A percentile compares a stretch with the other conserved stretches of the same genome.
phyloP scores from a whole-genome alignment of 2,329 filamentous ascomycete genomes.

The Knufia fluminis region DNA sequence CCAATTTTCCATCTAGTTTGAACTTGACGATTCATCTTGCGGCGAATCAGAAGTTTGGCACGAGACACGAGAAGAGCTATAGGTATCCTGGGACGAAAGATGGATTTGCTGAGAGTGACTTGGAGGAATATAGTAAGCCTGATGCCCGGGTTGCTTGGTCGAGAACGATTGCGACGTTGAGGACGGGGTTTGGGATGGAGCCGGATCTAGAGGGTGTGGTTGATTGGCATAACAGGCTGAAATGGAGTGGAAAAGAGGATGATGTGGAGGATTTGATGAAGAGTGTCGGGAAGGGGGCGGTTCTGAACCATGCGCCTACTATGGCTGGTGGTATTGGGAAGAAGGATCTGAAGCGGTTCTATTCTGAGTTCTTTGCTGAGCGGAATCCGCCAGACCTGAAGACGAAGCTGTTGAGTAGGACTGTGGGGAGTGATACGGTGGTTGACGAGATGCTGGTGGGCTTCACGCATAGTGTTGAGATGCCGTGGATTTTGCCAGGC shows the following conservation, averaged over 20 bases:
- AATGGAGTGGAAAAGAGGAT: slow-evolving; percentile 16
- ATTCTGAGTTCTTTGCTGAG: slow-evolving; percentile 47
- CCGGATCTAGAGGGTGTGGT: slow-evolving; percentile 32
- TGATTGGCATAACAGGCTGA: slow-evolving; percentile 29
- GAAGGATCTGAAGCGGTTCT: slow-evolving; percentile 41
- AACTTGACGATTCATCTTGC: slow-evolving; percentile 52
- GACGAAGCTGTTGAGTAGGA: slow-evolving; percentile 48
- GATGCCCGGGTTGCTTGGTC: slow-evolving; percentile 59
- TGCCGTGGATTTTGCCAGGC: slow-evolving; percentile 52
- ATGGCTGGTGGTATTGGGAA: slow-evolving; percentile 35
- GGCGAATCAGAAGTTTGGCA: slow-evolving; percentile 30
- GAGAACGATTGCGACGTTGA: slow-evolving; percentile 51
- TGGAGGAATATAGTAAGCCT: slow-evolving; percentile 58
- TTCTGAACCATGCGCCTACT: slow-evolving; percentile 31
- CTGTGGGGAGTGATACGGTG: slow-evolving; percentile 48
- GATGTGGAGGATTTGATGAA: slow-evolving; percentile 30
- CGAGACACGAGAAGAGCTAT: slow-evolving; percentile 31
- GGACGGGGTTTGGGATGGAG: slow-evolving; percentile 48
- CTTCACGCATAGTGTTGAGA: slow-evolving; percentile 47
- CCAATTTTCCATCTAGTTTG: slow-evolving; percentile 29
- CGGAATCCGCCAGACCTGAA: slow-evolving; percentile 42
- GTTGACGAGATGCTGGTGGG: slow-evolving; percentile 51
- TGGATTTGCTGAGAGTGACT: slow-evolving; percentile 62
- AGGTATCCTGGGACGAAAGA: slow-evolving; percentile 48
- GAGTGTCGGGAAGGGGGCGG: slow-evolving; percentile 21